Conservation (phyloP, 768 basidiomycete species). For the Naganishia randhawae region DNA sequence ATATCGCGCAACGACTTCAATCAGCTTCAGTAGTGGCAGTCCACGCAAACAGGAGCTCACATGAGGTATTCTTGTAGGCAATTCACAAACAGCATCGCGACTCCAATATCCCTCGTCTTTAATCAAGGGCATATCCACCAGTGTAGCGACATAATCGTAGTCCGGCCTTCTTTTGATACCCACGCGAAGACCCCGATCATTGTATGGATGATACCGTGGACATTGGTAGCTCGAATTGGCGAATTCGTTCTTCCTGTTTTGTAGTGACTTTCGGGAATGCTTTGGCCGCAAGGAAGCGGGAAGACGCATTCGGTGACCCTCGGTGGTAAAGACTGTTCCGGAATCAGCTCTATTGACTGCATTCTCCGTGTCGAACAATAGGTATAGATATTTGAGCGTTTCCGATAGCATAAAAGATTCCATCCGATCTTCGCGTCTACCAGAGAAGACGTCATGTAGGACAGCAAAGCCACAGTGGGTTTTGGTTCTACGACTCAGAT, state of each 20-base stretch:
- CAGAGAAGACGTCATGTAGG: constrained; percentile 66
- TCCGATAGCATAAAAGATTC: constrained; percentile 94
- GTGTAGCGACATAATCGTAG: constrained; percentile 70
- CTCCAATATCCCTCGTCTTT: constrained; percentile 60
- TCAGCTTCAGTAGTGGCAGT: constrained; percentile 32
- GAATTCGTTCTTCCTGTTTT: constrained; percentile 19
- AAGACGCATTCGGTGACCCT: constrained; percentile 81
- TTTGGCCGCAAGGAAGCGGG: constrained; percentile 62
- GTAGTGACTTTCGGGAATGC: constrained; percentile 51
- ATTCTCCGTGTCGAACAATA: constrained; percentile 85
- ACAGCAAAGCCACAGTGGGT: constrained; percentile 83
- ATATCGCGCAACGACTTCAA: not conserved
- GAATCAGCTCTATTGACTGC: constrained; percentile 69
- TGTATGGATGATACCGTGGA: constrained; percentile 58
- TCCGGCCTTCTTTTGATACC: constrained; percentile 73
- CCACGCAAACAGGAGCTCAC: constrained; percentile 54
- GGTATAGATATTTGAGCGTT: constrained; percentile 81
- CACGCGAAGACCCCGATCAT: constrained; percentile 56
- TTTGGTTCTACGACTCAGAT: constrained; percentile 68
- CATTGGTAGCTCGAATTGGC: constrained; percentile 52
- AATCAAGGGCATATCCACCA: constrained; percentile 60
- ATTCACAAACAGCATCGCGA: constrained; percentile 69
- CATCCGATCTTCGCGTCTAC: constrained; percentile 76
- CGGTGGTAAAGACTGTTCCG: constrained; percentile 89
- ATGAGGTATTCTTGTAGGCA: constrained; percentile 64